Base-by-base conservation (phyloP, 1,284 basidiomycete species). In the Mycena citricolor region DNA sequence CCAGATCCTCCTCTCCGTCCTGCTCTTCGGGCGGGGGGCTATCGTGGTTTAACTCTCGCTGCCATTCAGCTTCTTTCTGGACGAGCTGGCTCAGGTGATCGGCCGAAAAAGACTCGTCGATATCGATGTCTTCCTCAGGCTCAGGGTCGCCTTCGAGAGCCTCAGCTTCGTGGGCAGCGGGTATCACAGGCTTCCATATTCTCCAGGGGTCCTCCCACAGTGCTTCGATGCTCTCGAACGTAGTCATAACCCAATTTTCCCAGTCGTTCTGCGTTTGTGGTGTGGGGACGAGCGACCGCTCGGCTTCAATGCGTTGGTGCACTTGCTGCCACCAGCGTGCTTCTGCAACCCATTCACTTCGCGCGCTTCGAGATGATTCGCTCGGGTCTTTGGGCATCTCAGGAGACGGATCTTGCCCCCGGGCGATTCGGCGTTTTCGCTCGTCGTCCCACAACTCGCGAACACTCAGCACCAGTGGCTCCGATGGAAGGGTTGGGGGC, bases 391-490 rank as follows among this genome's bases (percentile, higher is more conserved):
- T 64, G 4, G 87, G 86, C 16, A 86, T 65, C 32, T 74, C 73
- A 13, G 86, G 86, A 11, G 83, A 77, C 4, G 87, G 83, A 44
- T 76, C 57, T 17, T 89, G 68, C 1, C 91, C 91, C 21, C 73
- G 75, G 6, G 71, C 74, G 12, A 65, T 60, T 13, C 94, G 73
- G 4, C 93, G 78, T 8, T 74, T 71, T 8, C 86, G 81, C 62
- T 98, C 95, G 55, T 97, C 93, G 42, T 94, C 89, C 95, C 95
- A 99, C 1, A 99, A 73, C 62, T 97, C 94, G 42, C 86, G 83
- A 40, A 98, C 85, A 55, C 90, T 86, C 21, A 85, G 76, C 0
- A 99, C 89, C 19, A 97, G 77, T 38, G 90, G 92, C 54, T 90
- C 88, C 12, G 75, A 62, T 3, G 83, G 73, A 14, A 70, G 57